phyloP scores from a whole-genome alignment of 768 basidiomycete species.

The Suillus subalutaceus region DNA sequence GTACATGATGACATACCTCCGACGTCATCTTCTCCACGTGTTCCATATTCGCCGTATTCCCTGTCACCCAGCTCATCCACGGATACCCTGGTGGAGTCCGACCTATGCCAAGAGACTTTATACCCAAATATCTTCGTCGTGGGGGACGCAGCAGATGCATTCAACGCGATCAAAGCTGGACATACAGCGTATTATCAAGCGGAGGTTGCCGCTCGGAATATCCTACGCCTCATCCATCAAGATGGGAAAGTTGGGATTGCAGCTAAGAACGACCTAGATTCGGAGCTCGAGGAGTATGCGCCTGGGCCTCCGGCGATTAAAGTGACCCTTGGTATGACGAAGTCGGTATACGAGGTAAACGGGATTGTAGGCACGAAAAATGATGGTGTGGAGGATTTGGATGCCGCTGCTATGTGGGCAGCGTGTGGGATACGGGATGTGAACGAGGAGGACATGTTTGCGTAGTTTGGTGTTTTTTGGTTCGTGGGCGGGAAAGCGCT shows the following conservation, averaged over 20 bases:
- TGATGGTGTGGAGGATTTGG: slow-evolving; percentile 50
- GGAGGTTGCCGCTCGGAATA: slow-evolving; percentile 57
- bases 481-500: too few relatives aligned
- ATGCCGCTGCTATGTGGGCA: slow-evolving; percentile 51
- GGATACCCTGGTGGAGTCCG: slow-evolving; percentile 16
- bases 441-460: slow-evolving; percentile 35
- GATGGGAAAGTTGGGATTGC: slow-evolving; percentile 14
- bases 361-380: slow-evolving; percentile 46
- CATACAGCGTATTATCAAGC: slow-evolving; percentile 57
- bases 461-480: slow-evolving; percentile 1
- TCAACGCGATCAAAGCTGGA: slow-evolving; percentile 63
- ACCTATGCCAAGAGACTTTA: slow-evolving; percentile 25
- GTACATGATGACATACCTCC: not conserved
- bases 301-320: slow-evolving; percentile 60
- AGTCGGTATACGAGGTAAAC: slow-evolving; percentile 48
- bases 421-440: slow-evolving; percentile 44
- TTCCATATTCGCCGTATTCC: slow-evolving; percentile 11
- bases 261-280: not conserved
- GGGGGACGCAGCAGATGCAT: slow-evolving; percentile 67
- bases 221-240: slow-evolving; percentile 45
- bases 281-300: slow-evolving; percentile 44
- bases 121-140: slow-evolving; percentile 63
- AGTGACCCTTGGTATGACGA: slow-evolving; percentile 60
- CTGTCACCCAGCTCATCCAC: slow-evolving; percentile 13
- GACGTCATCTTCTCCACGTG: slow-evolving; percentile 9